Conservation (phyloP, 257 asterid genomes). For the Nicotiana tomentosiformis region DNA sequence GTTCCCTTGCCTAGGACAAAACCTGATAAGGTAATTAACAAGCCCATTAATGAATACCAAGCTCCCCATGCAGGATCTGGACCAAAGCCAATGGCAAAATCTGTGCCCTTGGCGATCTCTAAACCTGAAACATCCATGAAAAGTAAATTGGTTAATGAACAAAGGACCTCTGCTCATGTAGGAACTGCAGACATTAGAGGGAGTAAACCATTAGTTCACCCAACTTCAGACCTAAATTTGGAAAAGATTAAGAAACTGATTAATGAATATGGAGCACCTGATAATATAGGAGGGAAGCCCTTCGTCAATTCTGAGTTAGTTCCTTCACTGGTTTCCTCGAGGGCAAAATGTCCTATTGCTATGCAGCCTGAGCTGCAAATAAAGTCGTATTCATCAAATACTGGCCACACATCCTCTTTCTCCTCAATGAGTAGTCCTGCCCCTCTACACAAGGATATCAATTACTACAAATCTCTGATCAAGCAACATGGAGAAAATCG, state of each 20-base stretch:
- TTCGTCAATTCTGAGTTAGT: not conserved
- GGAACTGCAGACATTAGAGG: not conserved
- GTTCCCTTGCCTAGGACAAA: slow-evolving; percentile 6
- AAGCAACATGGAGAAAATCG: slow-evolving; percentile 31
- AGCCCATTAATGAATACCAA: not conserved
- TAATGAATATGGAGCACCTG: slow-evolving; percentile 1
- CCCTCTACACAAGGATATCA: slow-evolving; percentile 19
- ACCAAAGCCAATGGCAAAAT: slow-evolving; percentile 10
- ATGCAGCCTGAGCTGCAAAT: not conserved
- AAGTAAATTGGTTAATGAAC: slow-evolving; percentile 16
- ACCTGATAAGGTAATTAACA: not conserved
- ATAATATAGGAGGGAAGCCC: slow-evolving; percentile 8
- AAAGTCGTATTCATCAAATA: not conserved
- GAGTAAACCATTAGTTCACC: slow-evolving; percentile 7
- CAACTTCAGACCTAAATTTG: slow-evolving; percentile 11
- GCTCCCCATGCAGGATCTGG: slow-evolving; percentile 4
- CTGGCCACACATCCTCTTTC: not conserved
- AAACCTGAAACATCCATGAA: slow-evolving; percentile 1
- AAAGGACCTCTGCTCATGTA: slow-evolving; percentile 15
- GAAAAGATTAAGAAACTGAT: slow-evolving; percentile 9
- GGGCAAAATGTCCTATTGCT: not conserved
- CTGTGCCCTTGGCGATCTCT: not conserved
- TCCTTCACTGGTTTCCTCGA: slow-evolving; percentile 7
- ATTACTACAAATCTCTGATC: slow-evolving; percentile 20
- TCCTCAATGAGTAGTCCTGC: not conserved